These are phyloP conservation scores for Flaveria floridana DNA, from an alignment of 140 eudicot species.

Conservation along the genomic window DNA sequence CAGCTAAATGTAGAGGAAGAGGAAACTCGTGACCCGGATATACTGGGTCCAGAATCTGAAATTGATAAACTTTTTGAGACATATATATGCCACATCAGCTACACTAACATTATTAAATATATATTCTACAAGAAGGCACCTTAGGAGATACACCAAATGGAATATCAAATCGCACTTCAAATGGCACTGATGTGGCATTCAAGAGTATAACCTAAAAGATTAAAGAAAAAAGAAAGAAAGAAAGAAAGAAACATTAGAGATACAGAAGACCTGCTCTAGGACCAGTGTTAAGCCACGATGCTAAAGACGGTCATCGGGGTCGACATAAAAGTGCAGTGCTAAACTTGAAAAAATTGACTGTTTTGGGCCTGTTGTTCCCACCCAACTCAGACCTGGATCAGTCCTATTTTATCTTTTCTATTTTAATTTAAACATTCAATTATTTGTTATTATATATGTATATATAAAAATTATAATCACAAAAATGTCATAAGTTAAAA, in stretches of 20 bases:
- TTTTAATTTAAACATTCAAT: background rate
- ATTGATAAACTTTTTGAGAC: constrained; percentile 26
- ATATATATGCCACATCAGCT: constrained; percentile 21
- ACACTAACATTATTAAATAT: constrained; percentile 15
- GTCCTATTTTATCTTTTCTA: background rate
- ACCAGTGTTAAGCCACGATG: background rate
- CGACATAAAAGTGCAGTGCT: background rate
- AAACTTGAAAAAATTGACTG: background rate
- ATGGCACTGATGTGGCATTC: constrained; percentile 76
- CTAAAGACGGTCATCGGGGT: background rate
- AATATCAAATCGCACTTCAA: constrained; percentile 95
- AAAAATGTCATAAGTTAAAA: background rate
- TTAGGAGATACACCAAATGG: constrained; percentile 96
- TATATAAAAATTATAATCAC: background rate
- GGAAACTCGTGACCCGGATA: constrained; percentile 95
- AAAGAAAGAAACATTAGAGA: constrained; percentile 4
- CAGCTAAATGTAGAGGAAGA: constrained; percentile 98
- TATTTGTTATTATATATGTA: background rate
- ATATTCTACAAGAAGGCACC: constrained; percentile 40
- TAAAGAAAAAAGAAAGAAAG: background rate
- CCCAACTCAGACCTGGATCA: background rate
- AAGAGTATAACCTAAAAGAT: constrained; percentile 69
- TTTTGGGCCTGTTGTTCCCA: background rate
- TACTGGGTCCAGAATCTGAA: constrained; percentile 87
- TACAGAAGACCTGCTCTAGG: background rate